Conservation (phyloP, 2,329 filamentous ascomycete species). For the Rhynchosporium graminicola region DNA sequence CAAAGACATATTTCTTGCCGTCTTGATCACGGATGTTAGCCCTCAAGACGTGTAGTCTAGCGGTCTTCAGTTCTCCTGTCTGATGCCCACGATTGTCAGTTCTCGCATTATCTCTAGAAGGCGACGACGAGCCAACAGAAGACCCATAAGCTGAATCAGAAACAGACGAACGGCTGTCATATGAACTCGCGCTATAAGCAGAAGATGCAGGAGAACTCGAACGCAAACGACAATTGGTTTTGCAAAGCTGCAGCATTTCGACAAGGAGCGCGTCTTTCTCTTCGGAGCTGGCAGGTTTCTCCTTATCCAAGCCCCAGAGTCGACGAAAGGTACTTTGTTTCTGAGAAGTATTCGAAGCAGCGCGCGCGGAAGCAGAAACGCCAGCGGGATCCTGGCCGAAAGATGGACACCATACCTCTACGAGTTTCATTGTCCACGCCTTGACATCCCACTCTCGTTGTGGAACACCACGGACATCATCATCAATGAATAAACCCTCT, state of each 20-base stretch:
- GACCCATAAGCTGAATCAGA: constrained; percentile 39
- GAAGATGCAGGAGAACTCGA: constrained; percentile 44
- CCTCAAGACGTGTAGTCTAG: constrained; percentile 61
- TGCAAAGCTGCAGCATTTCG: constrained; percentile 65
- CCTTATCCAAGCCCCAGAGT: constrained; percentile 44
- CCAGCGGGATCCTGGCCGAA: constrained; percentile 46
- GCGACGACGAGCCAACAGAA: constrained; percentile 35
- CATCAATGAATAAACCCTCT: constrained; percentile 95
- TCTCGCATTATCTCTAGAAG: constrained; percentile 26
- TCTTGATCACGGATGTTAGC: constrained; percentile 67
- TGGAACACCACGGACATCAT: constrained; percentile 87
- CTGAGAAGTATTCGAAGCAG: constrained; percentile 38
- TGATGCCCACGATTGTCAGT: constrained; percentile 40
- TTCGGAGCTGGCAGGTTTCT: constrained; percentile 52
- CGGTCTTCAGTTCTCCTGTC: constrained; percentile 56
- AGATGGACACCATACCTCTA: constrained; percentile 84
- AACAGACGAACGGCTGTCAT: constrained; percentile 33
- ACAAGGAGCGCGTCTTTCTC: constrained; percentile 66
- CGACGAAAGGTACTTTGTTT: constrained; percentile 38
- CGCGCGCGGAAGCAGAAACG: constrained; percentile 45
- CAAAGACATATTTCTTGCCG: constrained; percentile 65
- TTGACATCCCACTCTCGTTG: constrained; percentile 99
- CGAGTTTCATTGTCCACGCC: constrained; percentile 91
- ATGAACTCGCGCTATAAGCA: constrained; percentile 37
- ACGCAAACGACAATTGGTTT: constrained; percentile 59